Percentiles rank a stretch among this genome's conserved stretches.
phyloP scores from a whole-genome alignment of 2,329 filamentous ascomycete genomes.

The Fusarium illudens region DNA sequence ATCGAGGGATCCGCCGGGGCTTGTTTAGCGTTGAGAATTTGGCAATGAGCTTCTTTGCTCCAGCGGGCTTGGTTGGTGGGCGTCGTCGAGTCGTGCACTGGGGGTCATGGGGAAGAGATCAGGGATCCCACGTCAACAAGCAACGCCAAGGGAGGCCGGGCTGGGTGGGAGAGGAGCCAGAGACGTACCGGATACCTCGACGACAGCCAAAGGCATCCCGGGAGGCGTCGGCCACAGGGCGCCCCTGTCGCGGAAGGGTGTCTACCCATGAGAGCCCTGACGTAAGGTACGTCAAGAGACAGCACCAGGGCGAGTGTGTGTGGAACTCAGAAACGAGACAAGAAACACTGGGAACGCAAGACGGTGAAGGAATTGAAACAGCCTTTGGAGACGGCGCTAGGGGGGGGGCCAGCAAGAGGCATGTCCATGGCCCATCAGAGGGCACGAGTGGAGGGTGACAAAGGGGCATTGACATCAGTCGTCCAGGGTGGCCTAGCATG shows the following conservation, averaged over 20 bases:
- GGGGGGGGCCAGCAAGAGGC: slow-evolving; percentile 23
- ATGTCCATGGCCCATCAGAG: slow-evolving; percentile 22
- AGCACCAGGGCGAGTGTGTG: slow-evolving; percentile 35
- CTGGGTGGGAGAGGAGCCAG: slow-evolving; percentile 17
- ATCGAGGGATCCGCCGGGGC: slow-evolving; percentile 42
- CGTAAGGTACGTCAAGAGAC: slow-evolving; percentile 43
- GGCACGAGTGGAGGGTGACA: slow-evolving; percentile 30
- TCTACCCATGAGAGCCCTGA: slow-evolving; percentile 42
- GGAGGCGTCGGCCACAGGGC: slow-evolving; percentile 40
- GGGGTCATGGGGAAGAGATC: slow-evolving; percentile 34
- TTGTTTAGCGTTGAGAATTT: slow-evolving; percentile 43
- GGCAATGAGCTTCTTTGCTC: slow-evolving; percentile 33
- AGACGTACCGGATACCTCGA: slow-evolving; percentile 39
- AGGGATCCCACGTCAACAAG: slow-evolving; percentile 42
- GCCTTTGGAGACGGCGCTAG: slow-evolving; percentile 33
- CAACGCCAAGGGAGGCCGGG: slow-evolving; percentile 33
- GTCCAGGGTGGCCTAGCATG: slow-evolving; percentile 35
- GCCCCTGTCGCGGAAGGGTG: slow-evolving; percentile 42
- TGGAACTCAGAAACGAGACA: slow-evolving; percentile 40
- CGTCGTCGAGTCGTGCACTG: slow-evolving; percentile 37
- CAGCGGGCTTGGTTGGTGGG: slow-evolving; percentile 27
- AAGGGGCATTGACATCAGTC: slow-evolving; percentile 40
- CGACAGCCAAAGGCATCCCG: slow-evolving; percentile 34
- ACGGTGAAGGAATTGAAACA: slow-evolving; percentile 46
- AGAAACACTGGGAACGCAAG: slow-evolving; percentile 43